Base-by-base conservation (phyloP, 106 monocot genomes). In the Dioscorea zingiberensis region DNA sequence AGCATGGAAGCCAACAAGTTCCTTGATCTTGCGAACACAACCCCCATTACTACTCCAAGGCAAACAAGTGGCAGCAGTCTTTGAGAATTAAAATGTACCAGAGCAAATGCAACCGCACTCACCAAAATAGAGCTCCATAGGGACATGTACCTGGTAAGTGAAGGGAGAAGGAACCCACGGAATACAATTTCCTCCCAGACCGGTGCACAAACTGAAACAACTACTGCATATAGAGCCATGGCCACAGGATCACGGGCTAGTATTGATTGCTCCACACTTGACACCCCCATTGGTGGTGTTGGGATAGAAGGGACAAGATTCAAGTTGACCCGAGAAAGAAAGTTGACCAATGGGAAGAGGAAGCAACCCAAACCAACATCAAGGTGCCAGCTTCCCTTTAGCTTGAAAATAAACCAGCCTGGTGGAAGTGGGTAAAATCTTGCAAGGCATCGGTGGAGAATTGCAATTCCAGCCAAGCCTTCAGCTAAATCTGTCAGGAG, bases 161-260 rank as follows among this genome's bases (percentile, higher is more conserved):
- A 89, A 18, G 88, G 88, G 18, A 89, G 81, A 32, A 89, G 76
- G 54, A 89, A 89, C 13, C 88, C 88, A 47, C 88, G 54, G 73
- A 89, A 89, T 19, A 89, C 64, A 21, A 89, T 84, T 59, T 89
- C 88, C 63, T 89, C 88, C 88, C 88, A 89, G 6, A 85, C 48
- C 0, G 88, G 84, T 3, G 88, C 88, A 64, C 88, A 89, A 2
- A 89, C 75, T 5, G 81, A 71, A 28, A 89, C 88, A 21, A 89
- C 88, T 26, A 85, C 65, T 1, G 84, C 85, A 64, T 89, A 89
- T 18, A 84, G 56, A 48, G 75, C 88, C 84, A 89, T 84, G 5
- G 88, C 88, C 13, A 85, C 73, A 16, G 88, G 85, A 44, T 89
- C 88, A 30, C 84, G 80, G 26, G 88, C 85, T 27, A 89, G 49